phyloP scores from a whole-genome alignment of 805 yeast species.

The Suhomyces sp. region DNA sequence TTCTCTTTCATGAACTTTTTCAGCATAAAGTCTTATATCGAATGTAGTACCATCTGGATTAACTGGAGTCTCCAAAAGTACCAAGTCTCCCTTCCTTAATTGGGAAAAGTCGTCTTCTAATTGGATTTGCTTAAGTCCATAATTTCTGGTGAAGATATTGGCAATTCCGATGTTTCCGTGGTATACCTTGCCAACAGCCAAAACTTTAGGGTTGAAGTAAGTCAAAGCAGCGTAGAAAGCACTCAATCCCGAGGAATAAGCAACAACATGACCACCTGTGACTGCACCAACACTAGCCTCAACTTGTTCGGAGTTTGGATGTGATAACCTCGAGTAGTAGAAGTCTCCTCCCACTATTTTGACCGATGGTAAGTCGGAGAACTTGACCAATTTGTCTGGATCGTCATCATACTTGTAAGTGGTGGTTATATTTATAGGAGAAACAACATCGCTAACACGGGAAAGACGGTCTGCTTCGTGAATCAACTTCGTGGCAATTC shows the following conservation, averaged over 20 bases:
- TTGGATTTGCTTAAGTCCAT: slow-evolving; percentile 50
- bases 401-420: slow-evolving; percentile 68
- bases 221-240: slow-evolving; percentile 78
- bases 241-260: slow-evolving; percentile 75
- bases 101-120: slow-evolving; percentile 35
- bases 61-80: slow-evolving; percentile 85
- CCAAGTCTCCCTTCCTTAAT: slow-evolving; percentile 65
- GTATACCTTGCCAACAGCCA: slow-evolving; percentile 78
- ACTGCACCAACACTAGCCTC: slow-evolving; percentile 64
- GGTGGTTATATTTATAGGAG: slow-evolving; percentile 81
- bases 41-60: slow-evolving; percentile 75
- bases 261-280: slow-evolving; percentile 62
- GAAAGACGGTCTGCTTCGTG: slow-evolving; percentile 69
- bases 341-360: slow-evolving; percentile 6
- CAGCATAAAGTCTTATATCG: slow-evolving; percentile 63
- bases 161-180: slow-evolving; percentile 82
- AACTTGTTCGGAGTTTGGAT: slow-evolving; percentile 67
- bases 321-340: slow-evolving; percentile 68
- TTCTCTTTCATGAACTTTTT: slow-evolving; percentile 73
- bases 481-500: slow-evolving; percentile 54
- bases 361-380: slow-evolving; percentile 22
- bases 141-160: slow-evolving; percentile 58
- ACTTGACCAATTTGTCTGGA: slow-evolving; percentile 54
- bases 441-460: slow-evolving; percentile 64
- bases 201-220: slow-evolving; percentile 65